phyloP scores from a whole-genome alignment of 768 basidiomycete genomes.

The Lentinus brumalis region DNA sequence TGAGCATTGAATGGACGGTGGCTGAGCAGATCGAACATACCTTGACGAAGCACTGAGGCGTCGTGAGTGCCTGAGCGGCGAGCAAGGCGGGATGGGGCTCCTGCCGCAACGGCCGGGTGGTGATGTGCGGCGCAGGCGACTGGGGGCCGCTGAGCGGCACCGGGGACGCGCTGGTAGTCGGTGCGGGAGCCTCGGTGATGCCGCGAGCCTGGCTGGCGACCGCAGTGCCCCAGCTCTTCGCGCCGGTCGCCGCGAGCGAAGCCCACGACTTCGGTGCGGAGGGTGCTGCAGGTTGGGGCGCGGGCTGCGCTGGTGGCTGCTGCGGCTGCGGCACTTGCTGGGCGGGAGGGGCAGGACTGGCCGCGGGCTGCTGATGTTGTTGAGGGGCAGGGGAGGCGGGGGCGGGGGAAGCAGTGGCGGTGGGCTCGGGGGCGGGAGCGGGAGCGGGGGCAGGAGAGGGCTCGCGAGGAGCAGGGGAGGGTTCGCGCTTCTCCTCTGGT shows the following conservation, averaged over 20 bases:
- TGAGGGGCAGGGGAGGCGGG: conserved; percentile 34
- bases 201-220: conserved; percentile 80
- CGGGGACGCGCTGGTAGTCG: conserved; percentile 42
- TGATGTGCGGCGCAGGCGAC: conserved; percentile 37
- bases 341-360: conserved; percentile 33
- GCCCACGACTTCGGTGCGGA: conserved; percentile 85
- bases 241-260: conserved; percentile 81
- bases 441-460: conserved; percentile 33
- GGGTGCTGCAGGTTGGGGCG: conserved; percentile 40
- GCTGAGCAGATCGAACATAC: conserved; percentile 38
- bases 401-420: conserved; percentile 29
- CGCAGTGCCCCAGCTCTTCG: conserved; percentile 82
- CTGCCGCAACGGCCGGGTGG: conserved; percentile 40
- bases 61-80: conserved; percentile 65
- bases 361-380: conserved; percentile 31
- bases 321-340: conserved; percentile 22
- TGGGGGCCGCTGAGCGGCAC: conserved; percentile 28
- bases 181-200: conserved; percentile 62
- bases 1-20: conserved; percentile 5
- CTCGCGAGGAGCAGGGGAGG: conserved; percentile 32
- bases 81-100: conserved; percentile 49
- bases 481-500: conserved; percentile 34
- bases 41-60: conserved; percentile 91
- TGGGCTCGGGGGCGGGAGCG: conserved; percentile 15
- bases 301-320: conserved; percentile 31